These are phyloP conservation scores for Bonia amplexicaulis DNA, from an alignment of 176 grass and related monocot genomes.

Conservation along the genomic window DNA sequence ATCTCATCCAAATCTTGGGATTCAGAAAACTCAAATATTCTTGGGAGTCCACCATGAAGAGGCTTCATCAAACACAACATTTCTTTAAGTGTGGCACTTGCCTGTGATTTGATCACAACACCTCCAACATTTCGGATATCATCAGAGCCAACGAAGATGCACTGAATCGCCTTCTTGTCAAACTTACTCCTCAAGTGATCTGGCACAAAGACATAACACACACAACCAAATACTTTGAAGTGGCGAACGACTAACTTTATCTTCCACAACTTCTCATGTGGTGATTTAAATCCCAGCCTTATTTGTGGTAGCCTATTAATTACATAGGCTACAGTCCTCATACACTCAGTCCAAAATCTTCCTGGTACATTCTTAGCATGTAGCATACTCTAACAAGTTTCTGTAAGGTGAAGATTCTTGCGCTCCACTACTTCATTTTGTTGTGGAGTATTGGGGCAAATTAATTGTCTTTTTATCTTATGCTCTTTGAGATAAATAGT, in stretches of 20 bases:
- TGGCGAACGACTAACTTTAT: background rate
- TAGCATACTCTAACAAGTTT: background rate
- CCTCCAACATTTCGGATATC: background rate
- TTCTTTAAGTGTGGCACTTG: too few relatives aligned
- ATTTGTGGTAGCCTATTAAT: too few relatives aligned
- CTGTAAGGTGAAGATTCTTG: background rate
- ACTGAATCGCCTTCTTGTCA: background rate
- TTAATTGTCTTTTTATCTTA: background rate
- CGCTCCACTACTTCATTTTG: slow-evolving; percentile 22
- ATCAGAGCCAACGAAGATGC: slow-evolving; percentile 34
- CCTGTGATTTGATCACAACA: background rate
- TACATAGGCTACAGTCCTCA: background rate
- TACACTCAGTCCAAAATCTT: slow-evolving; percentile 26
- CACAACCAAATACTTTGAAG: too few relatives aligned
- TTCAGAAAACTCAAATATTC: too few relatives aligned
- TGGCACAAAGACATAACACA: background rate
- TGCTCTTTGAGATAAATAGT: background rate
- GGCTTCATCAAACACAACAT: too few relatives aligned
- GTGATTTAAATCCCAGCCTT: background rate
- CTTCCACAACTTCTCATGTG: slow-evolving; percentile 14
- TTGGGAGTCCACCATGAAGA: too few relatives aligned
- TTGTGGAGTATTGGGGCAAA: background rate
- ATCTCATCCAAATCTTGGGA: too few relatives aligned
- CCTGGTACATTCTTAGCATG: background rate
- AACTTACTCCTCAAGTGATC: background rate